A percentile compares a stretch with the other conserved stretches of the same genome.
Evolutionary conservation across 2,329 filamentous ascomycete genomes (phyloP).

Genomic region (Plectosphaerella sp.): DNA sequence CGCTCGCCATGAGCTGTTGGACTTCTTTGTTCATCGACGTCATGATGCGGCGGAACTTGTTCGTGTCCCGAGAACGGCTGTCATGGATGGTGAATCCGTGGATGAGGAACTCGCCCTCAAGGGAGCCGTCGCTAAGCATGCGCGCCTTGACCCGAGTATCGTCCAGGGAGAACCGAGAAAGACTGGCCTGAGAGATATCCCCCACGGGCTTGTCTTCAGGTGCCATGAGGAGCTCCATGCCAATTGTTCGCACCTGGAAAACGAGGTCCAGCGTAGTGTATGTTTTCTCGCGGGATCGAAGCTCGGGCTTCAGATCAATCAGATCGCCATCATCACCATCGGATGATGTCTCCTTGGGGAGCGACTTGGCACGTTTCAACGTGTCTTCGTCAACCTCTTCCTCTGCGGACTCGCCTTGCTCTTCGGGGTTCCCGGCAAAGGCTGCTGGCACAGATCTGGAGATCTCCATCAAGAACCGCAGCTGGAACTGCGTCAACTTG

Average conservation of each 20-base stretch:
- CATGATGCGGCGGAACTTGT: constrained; percentile 98
- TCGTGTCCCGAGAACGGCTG: constrained; percentile 80
- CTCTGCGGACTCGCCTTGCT: constrained; percentile 68
- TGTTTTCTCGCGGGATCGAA: constrained; percentile 61
- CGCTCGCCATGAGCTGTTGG: constrained; percentile 96
- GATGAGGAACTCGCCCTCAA: constrained; percentile 91
- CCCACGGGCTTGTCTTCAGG: constrained; percentile 73
- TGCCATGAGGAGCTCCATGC: constrained; percentile 79
- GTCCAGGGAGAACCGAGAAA: constrained; percentile 92
- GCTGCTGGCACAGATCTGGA: constrained; percentile 83
- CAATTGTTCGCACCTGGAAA: constrained; percentile 84
- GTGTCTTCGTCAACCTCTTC: constrained; percentile 63
- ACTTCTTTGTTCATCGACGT: constrained; percentile 91
- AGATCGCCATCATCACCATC: constrained; percentile 31
- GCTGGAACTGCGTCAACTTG: constrained; percentile 81
- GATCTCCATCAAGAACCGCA: constrained; percentile 84
- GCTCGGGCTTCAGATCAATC: constrained; percentile 63
- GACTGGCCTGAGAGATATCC: constrained; percentile 70
- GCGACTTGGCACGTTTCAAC: constrained; percentile 37
- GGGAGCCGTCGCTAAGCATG: constrained; percentile 85
- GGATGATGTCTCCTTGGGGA: constrained; percentile 28
- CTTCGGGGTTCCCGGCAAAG: constrained; percentile 70
- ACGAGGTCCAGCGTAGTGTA: constrained; percentile 94
- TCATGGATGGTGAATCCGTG: constrained; percentile 94
- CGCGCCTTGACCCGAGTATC: constrained; percentile 87